Base-by-base conservation (phyloP, 129 eudicot genomes). In the Centella asiatica region DNA sequence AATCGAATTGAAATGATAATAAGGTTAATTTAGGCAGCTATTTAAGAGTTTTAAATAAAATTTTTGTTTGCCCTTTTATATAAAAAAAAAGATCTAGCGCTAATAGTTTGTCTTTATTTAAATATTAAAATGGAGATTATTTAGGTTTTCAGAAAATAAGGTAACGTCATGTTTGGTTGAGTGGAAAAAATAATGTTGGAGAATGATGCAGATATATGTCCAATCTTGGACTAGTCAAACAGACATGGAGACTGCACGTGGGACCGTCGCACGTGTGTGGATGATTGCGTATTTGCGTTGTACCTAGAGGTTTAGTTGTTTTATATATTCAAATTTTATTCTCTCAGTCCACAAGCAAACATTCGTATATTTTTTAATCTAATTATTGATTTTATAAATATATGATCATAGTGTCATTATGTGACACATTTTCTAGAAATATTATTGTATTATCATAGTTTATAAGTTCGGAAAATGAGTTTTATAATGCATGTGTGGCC, bases 201-300 rank as follows among this genome's bases (percentile, higher is more conserved):
- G 66, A 65, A 60, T 69, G 82, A 81, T 73, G 69, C 28, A 36
- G 82, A 76, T 67, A 44, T 58, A 25, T 71, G 73, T 71, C 64
- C 69, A 50, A 15, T 49, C 36, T 60, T 44, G 3, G 69, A 48
- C 63, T 67, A 73, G 86, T 81, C 86, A 81, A 81, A 69, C 83
- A 69, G 86, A 77, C 83, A 81, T 10, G 45, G 23, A 50, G 59
- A 46, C 54, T 66, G 69, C 77, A 63, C 67, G 72, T 81, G 82
- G 82, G 82, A 52, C 82, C 82, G 27, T 47, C 54, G 71, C 80
- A 76, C 85, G 76, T 72, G 81, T 68, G 45, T 37, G 26, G 53
- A 57, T 68, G 50, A 73, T 65, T 45, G 31, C 68, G 17, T 60
- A 24, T 73, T 73, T 59, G 49, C 62, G 11, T 15, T 28, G 10